A percentile compares a stretch with the other conserved stretches of the same genome.
These are phyloP conservation scores for Colletotrichum tabaci DNA, from an alignment of 2,329 filamentous ascomycete species.

Conservation along the genomic window DNA sequence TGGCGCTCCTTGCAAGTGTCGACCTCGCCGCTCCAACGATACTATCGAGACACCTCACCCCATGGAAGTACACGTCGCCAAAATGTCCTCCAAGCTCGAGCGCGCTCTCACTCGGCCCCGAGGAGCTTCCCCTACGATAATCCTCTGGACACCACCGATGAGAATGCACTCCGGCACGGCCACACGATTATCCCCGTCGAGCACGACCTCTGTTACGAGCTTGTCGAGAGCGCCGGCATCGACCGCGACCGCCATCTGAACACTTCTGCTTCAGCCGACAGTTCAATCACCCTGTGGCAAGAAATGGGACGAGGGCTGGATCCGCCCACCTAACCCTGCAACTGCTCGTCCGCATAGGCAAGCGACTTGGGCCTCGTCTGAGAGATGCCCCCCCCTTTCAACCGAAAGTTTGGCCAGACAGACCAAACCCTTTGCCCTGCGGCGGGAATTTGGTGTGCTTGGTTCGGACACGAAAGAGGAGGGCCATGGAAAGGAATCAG, in stretches of 20 bases:
- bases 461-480: neutral
- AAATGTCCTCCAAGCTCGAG: slow-evolving; percentile 7
- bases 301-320: slow-evolving; percentile 11
- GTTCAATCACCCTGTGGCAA: neutral
- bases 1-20: neutral
- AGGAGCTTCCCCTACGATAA: slow-evolving; percentile 24
- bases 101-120: slow-evolving; percentile 18
- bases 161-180: slow-evolving; percentile 28
- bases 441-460: neutral
- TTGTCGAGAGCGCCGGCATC: slow-evolving; percentile 23
- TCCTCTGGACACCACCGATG: slow-evolving; percentile 29
- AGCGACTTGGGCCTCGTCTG: no score
- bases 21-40: neutral
- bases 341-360: slow-evolving; percentile 23
- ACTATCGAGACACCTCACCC: no score
- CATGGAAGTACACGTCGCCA: neutral
- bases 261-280: neutral
- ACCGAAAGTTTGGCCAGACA: neutral
- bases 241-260: neutral
- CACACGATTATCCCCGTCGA: slow-evolving; percentile 34
- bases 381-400: neutral
- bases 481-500: neutral
- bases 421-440: no score
- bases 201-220: slow-evolving; percentile 22
- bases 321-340: slow-evolving; percentile 23